Base-by-base conservation (phyloP, 371 early-diverging fungal species). In the Choanephora cucurbitarum region DNA sequence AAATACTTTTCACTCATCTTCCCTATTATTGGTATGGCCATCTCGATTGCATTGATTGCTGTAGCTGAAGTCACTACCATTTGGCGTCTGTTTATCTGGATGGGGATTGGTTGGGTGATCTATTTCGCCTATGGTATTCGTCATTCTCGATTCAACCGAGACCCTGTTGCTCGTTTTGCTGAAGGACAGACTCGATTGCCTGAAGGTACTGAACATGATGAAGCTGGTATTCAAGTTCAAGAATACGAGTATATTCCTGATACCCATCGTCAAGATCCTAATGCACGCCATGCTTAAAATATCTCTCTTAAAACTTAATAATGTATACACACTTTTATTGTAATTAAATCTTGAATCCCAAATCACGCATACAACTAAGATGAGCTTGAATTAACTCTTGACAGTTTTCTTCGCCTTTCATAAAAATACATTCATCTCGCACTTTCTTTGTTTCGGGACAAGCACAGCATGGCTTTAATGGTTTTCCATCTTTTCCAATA, bases 401-500 rank as follows among this genome's bases (percentile, higher is more conserved):
- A 75, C 98, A 98, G 65, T 89, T 84, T 51, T 86, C 95, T 59
- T 91, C 92, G 43, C 96, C 96, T 5, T 86, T 82, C 45, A 80
- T 78, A 51, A 98, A 83, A 45, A 92, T 89, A 63, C 98, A 98
- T 40, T 89, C 83, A 71, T 97, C 97, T 55, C 97, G 85, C 41
- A 76, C 85, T 68, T 88, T 90, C 63, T 95, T 90, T 11, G 98
- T 97, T 57, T 96, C 98, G 17, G 93, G 94, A 69, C 98, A 97
- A 11, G 93, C 93, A 67, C 97, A 96, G 84, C 98, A 97, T 21
- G 98, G 97, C 80, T 95, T 96, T 67, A 86, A 72, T 41, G 81
- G 83, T 55, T 85, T 84, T 51, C 84, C 85, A 52, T 85, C 85
- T 46, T 67, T 60, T 24, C 76, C 79, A 40, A 76, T 66, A 39